Evolutionary conservation across 805 yeast species (phyloP).

Genomic region (Nakazawaea molendinolei): DNA sequence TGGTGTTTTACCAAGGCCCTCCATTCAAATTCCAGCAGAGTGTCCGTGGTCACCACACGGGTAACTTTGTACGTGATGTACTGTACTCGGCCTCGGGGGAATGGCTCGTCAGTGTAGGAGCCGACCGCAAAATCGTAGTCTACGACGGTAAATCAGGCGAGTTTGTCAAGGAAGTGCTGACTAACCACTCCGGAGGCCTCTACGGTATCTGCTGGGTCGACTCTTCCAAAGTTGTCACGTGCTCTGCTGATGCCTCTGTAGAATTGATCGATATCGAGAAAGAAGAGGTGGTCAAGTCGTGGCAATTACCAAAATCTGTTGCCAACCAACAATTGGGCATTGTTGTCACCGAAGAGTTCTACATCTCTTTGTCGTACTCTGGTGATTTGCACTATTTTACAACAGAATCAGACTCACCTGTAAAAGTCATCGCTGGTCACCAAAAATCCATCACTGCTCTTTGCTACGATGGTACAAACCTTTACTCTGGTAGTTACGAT

Average conservation of each 20-base stretch:
- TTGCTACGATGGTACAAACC: constrained; percentile 16
- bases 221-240: constrained; percentile 57
- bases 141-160: constrained; percentile 91
- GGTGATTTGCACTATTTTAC: constrained; percentile 66
- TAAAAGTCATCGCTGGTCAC: constrained; percentile 58
- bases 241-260: constrained; percentile 76
- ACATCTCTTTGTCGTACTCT: constrained; percentile 61
- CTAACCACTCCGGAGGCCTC: constrained; percentile 74
- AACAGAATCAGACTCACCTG: constrained; percentile 30
- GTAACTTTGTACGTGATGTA: constrained; percentile 78
- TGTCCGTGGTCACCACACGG: constrained; percentile 64
- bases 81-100: constrained; percentile 78
- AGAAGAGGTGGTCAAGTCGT: constrained; percentile 38
- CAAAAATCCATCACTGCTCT: constrained; percentile 71
- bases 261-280: constrained; percentile 54
- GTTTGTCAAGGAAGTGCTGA: constrained; percentile 41
- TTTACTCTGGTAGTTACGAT: constrained; percentile 74
- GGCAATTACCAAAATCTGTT: constrained; percentile 41
- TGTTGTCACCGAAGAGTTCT: constrained; percentile 47
- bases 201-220: constrained; percentile 69
- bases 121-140: constrained; percentile 69
- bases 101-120: constrained; percentile 70
- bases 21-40: constrained; percentile 83
- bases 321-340: constrained; percentile 78
- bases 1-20: constrained; percentile 86